phyloP scores from a whole-genome alignment of 2,329 filamentous ascomycete genomes.

The Colletotrichum echinochloae region DNA sequence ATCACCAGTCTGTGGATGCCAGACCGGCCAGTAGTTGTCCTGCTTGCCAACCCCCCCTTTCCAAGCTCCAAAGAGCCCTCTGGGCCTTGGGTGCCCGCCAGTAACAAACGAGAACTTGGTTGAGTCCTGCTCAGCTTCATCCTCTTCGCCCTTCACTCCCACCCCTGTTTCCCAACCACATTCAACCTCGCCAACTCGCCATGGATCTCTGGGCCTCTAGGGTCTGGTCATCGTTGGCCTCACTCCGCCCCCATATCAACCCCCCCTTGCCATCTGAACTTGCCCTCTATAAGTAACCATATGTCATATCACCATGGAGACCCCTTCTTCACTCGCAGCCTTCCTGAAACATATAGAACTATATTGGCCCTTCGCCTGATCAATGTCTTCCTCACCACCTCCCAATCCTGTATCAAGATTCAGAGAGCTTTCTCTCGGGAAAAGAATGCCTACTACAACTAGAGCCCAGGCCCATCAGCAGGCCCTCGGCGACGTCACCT shows the following conservation, averaged over 20 bases:
- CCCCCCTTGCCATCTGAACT: slow-evolving; percentile 15
- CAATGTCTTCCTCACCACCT: slow-evolving; percentile 46
- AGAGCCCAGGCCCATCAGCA: slow-evolving; percentile 48
- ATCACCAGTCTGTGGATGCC: slow-evolving; percentile 19
- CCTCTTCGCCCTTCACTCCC: not conserved
- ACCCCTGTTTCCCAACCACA: slow-evolving; percentile 29
- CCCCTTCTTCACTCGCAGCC: slow-evolving; percentile 12
- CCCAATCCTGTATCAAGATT: slow-evolving; percentile 51
- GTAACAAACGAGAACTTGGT: slow-evolving; percentile 8
- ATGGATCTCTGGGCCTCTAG: slow-evolving; percentile 15
- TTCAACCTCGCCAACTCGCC: slow-evolving; percentile 27
- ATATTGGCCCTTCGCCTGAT: slow-evolving; percentile 9
- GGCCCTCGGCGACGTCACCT: slow-evolving; percentile 42
- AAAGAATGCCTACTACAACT: slow-evolving; percentile 52
- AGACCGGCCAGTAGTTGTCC: slow-evolving; percentile 13
- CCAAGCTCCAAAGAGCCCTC: slow-evolving; percentile 6
- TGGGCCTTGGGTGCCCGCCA: slow-evolving; percentile 20
- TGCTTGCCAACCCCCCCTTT: slow-evolving; percentile 12
- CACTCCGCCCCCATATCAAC: slow-evolving; percentile 23
- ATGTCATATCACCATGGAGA: slow-evolving; percentile 31
- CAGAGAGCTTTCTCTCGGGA: slow-evolving; percentile 56
- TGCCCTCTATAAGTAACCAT: slow-evolving; percentile 31
- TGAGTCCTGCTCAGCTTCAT: not conserved
- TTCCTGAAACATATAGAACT: slow-evolving; percentile 31
- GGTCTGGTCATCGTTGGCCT: slow-evolving; percentile 37